Evolutionary conservation across 208 protist genomes (phyloP).

Genomic region (Acanthamoeba divionensis): DNA sequence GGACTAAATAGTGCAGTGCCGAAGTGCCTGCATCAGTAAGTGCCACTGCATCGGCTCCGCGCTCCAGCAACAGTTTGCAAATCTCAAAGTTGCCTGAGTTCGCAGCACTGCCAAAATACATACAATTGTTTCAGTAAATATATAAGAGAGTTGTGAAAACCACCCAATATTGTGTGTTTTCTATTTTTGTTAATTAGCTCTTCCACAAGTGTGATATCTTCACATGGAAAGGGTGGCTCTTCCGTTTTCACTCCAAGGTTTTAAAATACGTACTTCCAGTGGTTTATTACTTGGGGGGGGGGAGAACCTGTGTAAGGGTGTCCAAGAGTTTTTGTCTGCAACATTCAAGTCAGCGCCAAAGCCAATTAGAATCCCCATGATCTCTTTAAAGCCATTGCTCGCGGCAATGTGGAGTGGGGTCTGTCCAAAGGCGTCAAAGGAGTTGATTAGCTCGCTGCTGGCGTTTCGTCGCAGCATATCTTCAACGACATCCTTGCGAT

Average conservation of each 20-base stretch:
- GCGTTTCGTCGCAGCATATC: background rate
- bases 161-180: no score
- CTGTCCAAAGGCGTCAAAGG: background rate
- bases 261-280: no score
- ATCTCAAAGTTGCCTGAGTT: slow-evolving; percentile 28
- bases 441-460: background rate
- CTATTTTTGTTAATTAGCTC: no score
- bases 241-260: no score
- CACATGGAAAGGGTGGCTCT: no score
- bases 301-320: slow-evolving; percentile 36
- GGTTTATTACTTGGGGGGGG: no score
- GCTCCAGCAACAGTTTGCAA: slow-evolving; percentile 1
- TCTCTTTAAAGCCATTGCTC: background rate
- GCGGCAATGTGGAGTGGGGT: slow-evolving; percentile 54
- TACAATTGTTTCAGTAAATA: background rate
- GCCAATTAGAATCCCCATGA: background rate
- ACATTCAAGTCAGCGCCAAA: background rate
- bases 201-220: no score
- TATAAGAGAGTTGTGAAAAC: no score
- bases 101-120: background rate
- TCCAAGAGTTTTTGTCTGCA: slow-evolving; percentile 23
- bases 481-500: background rate
- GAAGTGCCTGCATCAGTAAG: slow-evolving; percentile 40
- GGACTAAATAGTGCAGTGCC: slow-evolving; percentile 68
- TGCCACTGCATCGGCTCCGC: background rate